These are phyloP conservation scores for Xerocomus spinulosus DNA, from an alignment of 768 basidiomycete species.

Conservation along the genomic window DNA sequence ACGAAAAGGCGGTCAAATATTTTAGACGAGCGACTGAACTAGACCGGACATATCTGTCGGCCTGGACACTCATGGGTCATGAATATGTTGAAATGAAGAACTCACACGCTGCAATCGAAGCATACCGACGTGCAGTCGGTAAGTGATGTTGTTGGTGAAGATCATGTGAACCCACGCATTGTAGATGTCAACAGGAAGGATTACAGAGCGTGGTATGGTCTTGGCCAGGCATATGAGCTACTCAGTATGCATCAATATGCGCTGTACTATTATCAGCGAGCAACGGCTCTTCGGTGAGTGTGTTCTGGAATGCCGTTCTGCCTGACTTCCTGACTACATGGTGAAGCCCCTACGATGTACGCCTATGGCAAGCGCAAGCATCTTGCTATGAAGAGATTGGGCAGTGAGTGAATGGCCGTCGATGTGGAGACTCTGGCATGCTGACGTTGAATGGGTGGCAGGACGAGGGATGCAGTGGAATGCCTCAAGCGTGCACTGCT, in stretches of 20 bases:
- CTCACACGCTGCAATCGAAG: constrained; percentile 97
- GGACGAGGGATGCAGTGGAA: constrained; percentile 84
- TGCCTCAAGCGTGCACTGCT: constrained; percentile 88
- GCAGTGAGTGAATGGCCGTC: constrained; percentile 44
- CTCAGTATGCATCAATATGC: constrained; percentile 97
- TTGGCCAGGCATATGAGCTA: constrained; percentile 96
- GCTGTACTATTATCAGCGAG: constrained; percentile 93
- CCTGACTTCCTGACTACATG: constrained; percentile 1
- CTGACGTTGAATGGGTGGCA: constrained; percentile 31
- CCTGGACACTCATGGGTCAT: constrained; percentile 99
- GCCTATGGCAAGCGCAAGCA: constrained; percentile 94
- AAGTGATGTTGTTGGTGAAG: constrained; percentile 30
- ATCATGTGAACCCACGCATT: not conserved
- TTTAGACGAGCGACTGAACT: constrained; percentile 93
- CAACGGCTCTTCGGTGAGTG: constrained; percentile 79
- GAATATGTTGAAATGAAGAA: constrained; percentile 99
- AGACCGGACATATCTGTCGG: constrained; percentile 90
- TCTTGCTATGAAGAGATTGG: constrained; percentile 91
- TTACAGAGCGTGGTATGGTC: constrained; percentile 97
- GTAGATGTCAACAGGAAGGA: constrained; percentile 94
- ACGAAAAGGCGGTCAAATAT: constrained; percentile 94
- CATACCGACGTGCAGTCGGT: constrained; percentile 95
- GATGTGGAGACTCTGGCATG: not conserved
- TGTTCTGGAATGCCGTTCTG: not conserved
- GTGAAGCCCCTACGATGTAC: constrained; percentile 95